These are phyloP conservation scores for Globisporangium irregulare DNA, from an alignment of 352 stramenopile genomes.

Conservation along the genomic window DNA sequence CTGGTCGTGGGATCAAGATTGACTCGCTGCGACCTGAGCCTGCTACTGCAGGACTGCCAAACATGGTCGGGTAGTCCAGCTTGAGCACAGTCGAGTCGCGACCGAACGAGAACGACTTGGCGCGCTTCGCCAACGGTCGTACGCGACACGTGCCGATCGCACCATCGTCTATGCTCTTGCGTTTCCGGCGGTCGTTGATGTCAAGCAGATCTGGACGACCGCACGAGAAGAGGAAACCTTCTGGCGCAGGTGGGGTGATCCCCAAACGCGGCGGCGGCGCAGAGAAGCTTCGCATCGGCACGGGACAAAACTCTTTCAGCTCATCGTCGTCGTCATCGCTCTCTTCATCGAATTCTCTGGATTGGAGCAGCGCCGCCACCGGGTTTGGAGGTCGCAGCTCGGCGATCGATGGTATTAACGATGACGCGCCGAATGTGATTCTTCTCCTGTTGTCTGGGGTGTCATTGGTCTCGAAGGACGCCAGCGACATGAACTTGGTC, in stretches of 20 bases:
- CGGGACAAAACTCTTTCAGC: conserved; percentile 3
- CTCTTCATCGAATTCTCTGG: conserved; percentile 6
- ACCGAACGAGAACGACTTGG: conserved; percentile 44
- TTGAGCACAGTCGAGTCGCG: conserved; percentile 22
- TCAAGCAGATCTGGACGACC: conserved; percentile 23
- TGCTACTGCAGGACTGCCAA: conserved; percentile 1
- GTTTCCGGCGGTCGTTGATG: conserved; percentile 50
- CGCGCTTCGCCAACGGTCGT: conserved; percentile 50
- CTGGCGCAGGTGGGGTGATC: conserved; percentile 1
- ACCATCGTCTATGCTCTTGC: conserved; percentile 42
- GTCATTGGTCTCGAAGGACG: conserved; percentile 11
- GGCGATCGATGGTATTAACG: background rate
- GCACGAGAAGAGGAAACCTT: conserved; percentile 4
- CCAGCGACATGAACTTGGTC: conserved; percentile 15
- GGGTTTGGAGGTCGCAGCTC: conserved; percentile 17
- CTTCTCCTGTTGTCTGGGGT: background rate
- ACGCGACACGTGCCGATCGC: conserved; percentile 31
- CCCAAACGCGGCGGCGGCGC: conserved; percentile 3
- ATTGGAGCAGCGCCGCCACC: conserved; percentile 17
- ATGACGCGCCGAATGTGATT: conserved; percentile 12
- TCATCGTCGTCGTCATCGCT: conserved; percentile 10
- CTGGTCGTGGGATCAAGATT: conserved; percentile 47
- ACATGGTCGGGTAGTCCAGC: conserved; percentile 13
- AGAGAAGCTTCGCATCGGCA: conserved; percentile 12
- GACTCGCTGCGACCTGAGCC: conserved; percentile 29